These are phyloP conservation scores for Pleurotus tuoliensis DNA, from an alignment of 768 basidiomycete genomes.

Conservation along the genomic window DNA sequence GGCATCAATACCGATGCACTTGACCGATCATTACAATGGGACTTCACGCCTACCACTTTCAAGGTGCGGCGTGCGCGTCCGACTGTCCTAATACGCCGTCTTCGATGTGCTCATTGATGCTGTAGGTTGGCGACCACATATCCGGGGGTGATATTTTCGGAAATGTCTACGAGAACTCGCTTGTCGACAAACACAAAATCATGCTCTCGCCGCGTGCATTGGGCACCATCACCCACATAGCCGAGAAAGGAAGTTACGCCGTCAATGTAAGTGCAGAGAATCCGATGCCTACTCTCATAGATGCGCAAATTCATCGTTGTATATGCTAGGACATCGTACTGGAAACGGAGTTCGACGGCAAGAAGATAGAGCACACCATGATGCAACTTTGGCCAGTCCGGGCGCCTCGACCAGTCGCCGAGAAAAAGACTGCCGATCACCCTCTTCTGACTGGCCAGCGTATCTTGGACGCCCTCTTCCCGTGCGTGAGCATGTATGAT, in stretches of 20 bases:
- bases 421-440: constrained; percentile 90
- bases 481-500: constrained; percentile 44
- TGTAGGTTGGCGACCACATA: constrained; percentile 91
- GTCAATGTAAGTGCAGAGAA: constrained; percentile 64
- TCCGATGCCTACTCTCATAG: too few species aligned
- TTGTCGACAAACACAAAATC: constrained; percentile 95
- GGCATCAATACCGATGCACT: constrained; percentile 98
- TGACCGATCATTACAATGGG: constrained; percentile 87
- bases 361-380: constrained; percentile 88
- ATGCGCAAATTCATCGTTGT: too few species aligned
- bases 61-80: constrained; percentile 43
- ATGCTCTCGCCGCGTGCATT: constrained; percentile 93
- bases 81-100: neutral
- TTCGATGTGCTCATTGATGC: constrained; percentile 9
- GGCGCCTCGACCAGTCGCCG: constrained; percentile 91
- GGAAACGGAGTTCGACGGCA: constrained; percentile 97
- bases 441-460: constrained; percentile 96
- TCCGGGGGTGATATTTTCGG: constrained; percentile 98
- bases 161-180: constrained; percentile 92
- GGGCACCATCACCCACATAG: constrained; percentile 91
- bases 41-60: constrained; percentile 82
- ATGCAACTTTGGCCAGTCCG: constrained; percentile 99
- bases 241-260: constrained; percentile 90
- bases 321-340: constrained; percentile 77
- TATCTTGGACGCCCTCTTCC: constrained; percentile 95